Evolutionary conservation across 768 basidiomycete genomes (phyloP).

Genomic region (Kwoniella bestiolae): DNA sequence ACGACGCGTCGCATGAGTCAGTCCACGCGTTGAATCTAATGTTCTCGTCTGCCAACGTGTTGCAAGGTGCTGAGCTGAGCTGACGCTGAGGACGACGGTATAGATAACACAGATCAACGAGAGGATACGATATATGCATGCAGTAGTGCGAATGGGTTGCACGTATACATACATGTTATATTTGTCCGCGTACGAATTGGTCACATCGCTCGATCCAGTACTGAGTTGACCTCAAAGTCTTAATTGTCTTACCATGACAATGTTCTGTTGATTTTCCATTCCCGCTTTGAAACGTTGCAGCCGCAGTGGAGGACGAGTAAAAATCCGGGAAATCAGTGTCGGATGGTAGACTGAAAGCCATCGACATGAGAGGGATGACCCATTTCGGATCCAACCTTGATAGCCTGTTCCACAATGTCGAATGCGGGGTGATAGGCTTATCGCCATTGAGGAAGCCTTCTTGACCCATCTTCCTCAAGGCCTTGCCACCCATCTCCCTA

Average conservation of each 20-base stretch:
- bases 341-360: neutral
- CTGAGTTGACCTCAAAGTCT: neutral
- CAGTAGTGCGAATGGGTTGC: neutral
- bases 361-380: neutral
- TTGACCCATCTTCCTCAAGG: neutral
- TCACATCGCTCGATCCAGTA: neutral
- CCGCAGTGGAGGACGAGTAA: no score
- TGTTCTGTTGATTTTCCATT: no score
- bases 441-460: neutral
- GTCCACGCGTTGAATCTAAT: neutral
- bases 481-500: neutral
- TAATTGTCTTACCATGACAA: no score
- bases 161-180: no score
- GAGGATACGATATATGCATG: neutral
- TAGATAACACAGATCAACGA: no score
- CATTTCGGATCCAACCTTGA: neutral
- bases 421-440: neutral
- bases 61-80: no score
- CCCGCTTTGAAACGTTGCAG: no score
- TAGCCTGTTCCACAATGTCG: neutral
- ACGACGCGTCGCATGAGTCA: constrained; percentile 11
- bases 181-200: neutral
- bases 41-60: neutral
- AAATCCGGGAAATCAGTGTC: neutral
- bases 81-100: neutral